Base-by-base conservation (phyloP, 345 rosid genomes). In the Populus euphratica region DNA sequence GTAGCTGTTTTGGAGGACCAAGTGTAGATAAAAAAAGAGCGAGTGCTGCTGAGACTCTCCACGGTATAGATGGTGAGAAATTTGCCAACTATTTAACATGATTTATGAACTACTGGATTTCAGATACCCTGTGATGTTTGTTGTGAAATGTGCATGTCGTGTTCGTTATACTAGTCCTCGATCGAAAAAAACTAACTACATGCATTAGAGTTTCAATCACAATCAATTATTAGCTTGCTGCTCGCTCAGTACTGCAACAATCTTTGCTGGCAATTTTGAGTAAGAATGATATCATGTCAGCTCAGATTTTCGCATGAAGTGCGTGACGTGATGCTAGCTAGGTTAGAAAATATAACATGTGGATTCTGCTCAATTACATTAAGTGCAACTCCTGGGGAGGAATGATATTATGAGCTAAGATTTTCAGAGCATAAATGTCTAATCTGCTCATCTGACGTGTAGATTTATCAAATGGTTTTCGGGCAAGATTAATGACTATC, bases 1-100 rank as follows among this genome's bases (percentile, higher is more conserved):
- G 88, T 67, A 47, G 82, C 71, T 88, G 91, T 79, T 86, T 88
- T 68, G 73, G 21, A 64, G 39, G 49, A 27, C 77, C 70, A 56
- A 8, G 36, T 33, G 36, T 13, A 20, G 25, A 31, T 14, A 29
- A 71, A 66, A 83, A 25, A 69, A 83, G 36, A 68, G 49, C 31
- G 80, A 41, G 36, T 20, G 49, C 76, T 49, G 70, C 72, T 3
- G 56, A 31, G 62, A 47, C 69, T 79, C 77, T 4, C 25, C 65
- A 2, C 5, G 88, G 70, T 17, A 33, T 80, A 9, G 86, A 85
- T 59, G 83, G 91, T 88, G 69, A 81, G 85, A 68, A 73, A 23
- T 72, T 54, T 29, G n/a, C 68, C 59, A 1, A 17, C 27, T 63
- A 4, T 39, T 52, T 43, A 50, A 43, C 6, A 9, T 39, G 54